Conservation (phyloP, 169 alveolate species). For the Cryptosporidium ubiquitum region DNA sequence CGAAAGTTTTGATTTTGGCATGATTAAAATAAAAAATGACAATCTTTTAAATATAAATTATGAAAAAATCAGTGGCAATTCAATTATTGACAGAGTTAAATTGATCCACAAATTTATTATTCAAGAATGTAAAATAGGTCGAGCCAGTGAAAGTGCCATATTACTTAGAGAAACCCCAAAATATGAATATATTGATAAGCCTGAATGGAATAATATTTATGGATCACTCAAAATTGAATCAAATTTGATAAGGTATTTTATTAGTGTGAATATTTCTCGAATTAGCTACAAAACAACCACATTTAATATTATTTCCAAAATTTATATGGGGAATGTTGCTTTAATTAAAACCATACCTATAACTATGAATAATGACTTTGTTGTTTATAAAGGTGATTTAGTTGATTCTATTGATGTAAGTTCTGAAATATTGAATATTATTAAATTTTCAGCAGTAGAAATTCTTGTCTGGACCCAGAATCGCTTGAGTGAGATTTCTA, state of each 20-base stretch:
- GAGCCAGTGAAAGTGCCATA: not conserved
- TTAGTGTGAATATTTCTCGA: slow-evolving; percentile 13
- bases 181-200: slow-evolving; percentile 40
- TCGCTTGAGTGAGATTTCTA: slow-evolving; percentile 21
- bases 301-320: slow-evolving; percentile 22
- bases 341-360: slow-evolving; percentile 18
- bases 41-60: not conserved
- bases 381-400: not conserved
- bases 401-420: not conserved
- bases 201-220: slow-evolving; percentile 13
- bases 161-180: slow-evolving; percentile 8
- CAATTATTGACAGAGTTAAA: slow-evolving; percentile 32
- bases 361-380: not conserved
- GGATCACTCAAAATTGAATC: slow-evolving; percentile 13
- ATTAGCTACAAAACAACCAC: not conserved
- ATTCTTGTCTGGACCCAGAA: slow-evolving; percentile 50
- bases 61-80: not conserved
- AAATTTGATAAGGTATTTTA: not conserved
- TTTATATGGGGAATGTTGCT: not conserved
- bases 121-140: slow-evolving; percentile 3
- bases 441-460: slow-evolving; percentile 6
- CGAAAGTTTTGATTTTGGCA: not conserved
- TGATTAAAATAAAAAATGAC: not conserved
- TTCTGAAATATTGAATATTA: not conserved
- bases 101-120: slow-evolving; percentile 16